These are phyloP conservation scores for Colletotrichum echinochloae DNA, from an alignment of 2,329 filamentous ascomycete genomes.

Conservation along the genomic window DNA sequence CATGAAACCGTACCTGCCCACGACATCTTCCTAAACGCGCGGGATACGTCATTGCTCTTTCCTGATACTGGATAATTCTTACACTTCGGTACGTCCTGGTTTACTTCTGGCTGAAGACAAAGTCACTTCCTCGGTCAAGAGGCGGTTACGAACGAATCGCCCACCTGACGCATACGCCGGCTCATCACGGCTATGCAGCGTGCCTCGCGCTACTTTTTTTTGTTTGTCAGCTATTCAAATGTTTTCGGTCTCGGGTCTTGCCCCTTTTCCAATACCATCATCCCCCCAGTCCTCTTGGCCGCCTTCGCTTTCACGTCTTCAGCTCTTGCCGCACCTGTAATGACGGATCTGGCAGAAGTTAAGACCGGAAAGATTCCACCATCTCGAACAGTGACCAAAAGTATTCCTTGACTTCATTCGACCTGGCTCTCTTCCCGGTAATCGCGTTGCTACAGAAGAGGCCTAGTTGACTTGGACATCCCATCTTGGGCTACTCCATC, in stretches of 20 bases:
- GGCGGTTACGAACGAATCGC: not conserved
- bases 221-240: not conserved
- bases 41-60: not conserved
- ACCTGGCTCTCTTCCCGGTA: not conserved
- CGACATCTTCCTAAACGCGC: too few relatives aligned
- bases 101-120: not conserved
- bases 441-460: not conserved
- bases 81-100: not conserved
- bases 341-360: not conserved
- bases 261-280: not conserved
- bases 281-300: not conserved
- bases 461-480: not conserved
- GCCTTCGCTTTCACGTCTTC: too few relatives aligned
- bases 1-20: not conserved
- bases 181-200: slow-evolving; percentile 5
- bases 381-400: not conserved
- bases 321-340: not conserved
- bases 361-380: not conserved
- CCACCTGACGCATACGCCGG: not conserved
- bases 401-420: not conserved
- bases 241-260: not conserved
- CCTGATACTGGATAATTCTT: not conserved
- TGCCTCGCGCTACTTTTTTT: not conserved
- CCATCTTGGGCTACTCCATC: not conserved
- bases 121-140: not conserved